These are phyloP conservation scores for Secale cereale DNA, from an alignment of 176 grass and related monocot species.

Conservation along the genomic window DNA sequence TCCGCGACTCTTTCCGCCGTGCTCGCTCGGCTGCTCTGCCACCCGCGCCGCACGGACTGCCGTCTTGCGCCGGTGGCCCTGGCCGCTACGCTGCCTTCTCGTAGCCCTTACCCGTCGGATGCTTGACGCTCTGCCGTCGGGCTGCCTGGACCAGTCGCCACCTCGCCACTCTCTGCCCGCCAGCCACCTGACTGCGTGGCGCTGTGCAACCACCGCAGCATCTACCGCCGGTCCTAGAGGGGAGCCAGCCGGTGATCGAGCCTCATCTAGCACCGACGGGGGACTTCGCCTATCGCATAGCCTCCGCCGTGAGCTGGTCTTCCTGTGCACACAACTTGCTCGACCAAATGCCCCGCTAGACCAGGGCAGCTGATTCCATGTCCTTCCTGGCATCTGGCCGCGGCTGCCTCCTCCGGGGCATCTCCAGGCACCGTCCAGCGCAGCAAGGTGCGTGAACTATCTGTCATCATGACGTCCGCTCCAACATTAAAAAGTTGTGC, in stretches of 20 bases:
- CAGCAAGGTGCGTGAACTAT: conserved; percentile 8
- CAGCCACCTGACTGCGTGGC: not conserved
- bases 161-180: not conserved
- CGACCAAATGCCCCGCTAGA: conserved; percentile 38
- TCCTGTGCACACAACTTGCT: conserved; percentile 20
- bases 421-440: not conserved
- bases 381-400: conserved; percentile 23
- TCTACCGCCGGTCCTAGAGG: not conserved
- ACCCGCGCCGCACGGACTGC: not conserved
- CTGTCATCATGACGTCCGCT: not conserved
- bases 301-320: not conserved
- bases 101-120: not conserved
- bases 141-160: not conserved
- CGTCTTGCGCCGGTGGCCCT: not conserved
- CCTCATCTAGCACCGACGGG: not conserved
- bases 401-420: conserved; percentile 10
- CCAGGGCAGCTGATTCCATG: conserved; percentile 16
- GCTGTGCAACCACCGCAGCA: not conserved
- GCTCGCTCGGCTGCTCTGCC: not conserved
- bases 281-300: not conserved
- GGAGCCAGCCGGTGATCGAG: not conserved
- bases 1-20: not conserved
- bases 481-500: not conserved
- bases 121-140: not conserved
- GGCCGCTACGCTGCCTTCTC: not conserved